These are phyloP conservation scores for Talaromyces rugulosus DNA, from an alignment of 2,329 filamentous ascomycete species.

Conservation along the genomic window DNA sequence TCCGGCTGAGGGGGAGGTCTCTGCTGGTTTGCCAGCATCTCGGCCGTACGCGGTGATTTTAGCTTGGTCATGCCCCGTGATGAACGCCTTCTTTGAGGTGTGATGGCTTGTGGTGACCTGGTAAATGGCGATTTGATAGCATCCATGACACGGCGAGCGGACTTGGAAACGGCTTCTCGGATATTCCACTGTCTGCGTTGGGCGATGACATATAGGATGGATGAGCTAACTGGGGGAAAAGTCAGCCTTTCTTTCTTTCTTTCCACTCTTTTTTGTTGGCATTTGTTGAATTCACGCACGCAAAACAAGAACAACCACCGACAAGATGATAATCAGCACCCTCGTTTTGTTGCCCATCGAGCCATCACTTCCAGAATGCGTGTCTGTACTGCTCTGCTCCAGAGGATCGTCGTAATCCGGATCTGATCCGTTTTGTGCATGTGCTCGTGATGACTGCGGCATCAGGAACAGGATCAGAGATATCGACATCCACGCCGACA, in stretches of 20 bases:
- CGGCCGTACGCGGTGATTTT: not conserved
- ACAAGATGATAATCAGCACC: conserved; percentile 6
- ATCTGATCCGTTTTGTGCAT: not conserved
- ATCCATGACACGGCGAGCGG: conserved; percentile 45
- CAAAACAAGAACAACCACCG: conserved; percentile 7
- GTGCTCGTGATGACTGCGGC: not conserved
- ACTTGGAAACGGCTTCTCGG: conserved; percentile 65
- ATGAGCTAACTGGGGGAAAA: conserved; percentile 53
- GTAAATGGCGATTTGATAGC: conserved; percentile 21
- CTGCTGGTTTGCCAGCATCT: not conserved
- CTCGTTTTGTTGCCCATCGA: not conserved
- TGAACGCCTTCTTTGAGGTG: not conserved
- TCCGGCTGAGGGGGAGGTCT: no score
- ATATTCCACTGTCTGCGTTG: conserved; percentile 84
- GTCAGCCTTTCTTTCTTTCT: conserved; percentile 1
- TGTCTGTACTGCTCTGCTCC: not conserved
- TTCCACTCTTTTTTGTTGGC: no score
- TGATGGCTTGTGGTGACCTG: conserved; percentile 17
- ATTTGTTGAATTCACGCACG: not conserved
- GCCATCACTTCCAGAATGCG: not conserved
- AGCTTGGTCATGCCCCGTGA: conserved; percentile 4
- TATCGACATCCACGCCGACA: not conserved
- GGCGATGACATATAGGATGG: conserved; percentile 70
- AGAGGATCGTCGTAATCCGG: not conserved
- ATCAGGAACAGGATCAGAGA: not conserved